Evolutionary conservation across 192 early-diverging fungal genomes (phyloP), one percentile per base, ranked within the genome.

Genomic region (Geranomyces michiganensis): DNA sequence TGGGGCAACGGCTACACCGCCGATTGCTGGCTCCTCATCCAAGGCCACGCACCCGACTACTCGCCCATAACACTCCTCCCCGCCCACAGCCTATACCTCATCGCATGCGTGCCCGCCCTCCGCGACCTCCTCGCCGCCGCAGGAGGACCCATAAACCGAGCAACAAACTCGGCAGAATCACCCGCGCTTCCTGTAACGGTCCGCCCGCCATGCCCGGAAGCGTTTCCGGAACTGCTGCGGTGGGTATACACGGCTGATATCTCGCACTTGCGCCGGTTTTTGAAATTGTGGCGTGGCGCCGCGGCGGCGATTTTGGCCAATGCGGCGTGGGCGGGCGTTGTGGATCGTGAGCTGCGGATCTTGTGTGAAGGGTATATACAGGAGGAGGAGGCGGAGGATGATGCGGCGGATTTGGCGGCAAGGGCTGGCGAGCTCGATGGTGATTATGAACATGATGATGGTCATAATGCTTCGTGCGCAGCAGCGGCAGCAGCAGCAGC

Each of bases 21-120:
- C 62, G 62, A 64, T 21, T 45, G 33, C 43, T 64, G 62, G 62
- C 62, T 64, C 15, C 43, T 45, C 43, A 29, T 64, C 41, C 62
- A 64, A 31, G 58, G 58, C 58, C 36, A 41, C 36, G 6, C 58
- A 32, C 31, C 22, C 27, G 17, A 24, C 27, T 6, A 19, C 15
- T 6, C 27, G 31, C 58, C 58, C 27, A 29, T 29, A 19, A 60
- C 58, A 6, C 15, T 60, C 1, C 9, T 60, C 2, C 58, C 58
- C 27, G 58, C 58, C 22, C 58, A 60, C 58, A 19, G 22, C 22
- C 14, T 26, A 17, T 60, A 60, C 30, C 58, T 60, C 58, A 6
- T 17, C 58, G 27, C 22, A 1, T 32, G 22, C 58, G 22, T 32
- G 5, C 58, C 58, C 15, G 27, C 58, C 12, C 31, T 60, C 17